These are phyloP conservation scores for Alternaria longipes DNA, from an alignment of 2,329 filamentous ascomycete genomes.

Conservation along the genomic window DNA sequence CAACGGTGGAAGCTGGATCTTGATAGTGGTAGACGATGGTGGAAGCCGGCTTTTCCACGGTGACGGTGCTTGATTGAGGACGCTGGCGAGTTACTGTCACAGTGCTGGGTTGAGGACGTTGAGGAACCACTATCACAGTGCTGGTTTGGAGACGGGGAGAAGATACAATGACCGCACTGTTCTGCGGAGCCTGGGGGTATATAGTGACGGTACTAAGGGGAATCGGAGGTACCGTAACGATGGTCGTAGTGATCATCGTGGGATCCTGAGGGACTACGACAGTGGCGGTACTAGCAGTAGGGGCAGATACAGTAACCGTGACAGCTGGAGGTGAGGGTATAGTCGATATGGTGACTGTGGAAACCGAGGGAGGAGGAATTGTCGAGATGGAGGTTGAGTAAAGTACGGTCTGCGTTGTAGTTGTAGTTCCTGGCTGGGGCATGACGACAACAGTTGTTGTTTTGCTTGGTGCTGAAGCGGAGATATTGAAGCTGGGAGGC, in stretches of 20 bases:
- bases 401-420: neutral
- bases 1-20: neutral
- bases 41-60: neutral
- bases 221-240: neutral
- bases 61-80: neutral
- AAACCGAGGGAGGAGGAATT: neutral
- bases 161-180: neutral
- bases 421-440: neutral
- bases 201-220: neutral
- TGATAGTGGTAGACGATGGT: neutral
- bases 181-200: too few relatives aligned
- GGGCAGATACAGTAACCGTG: neutral
- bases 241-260: neutral
- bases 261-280: neutral
- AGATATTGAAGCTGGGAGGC: constrained; percentile 5
- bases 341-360: neutral
- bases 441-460: constrained; percentile 6
- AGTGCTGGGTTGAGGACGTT: neutral
- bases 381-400: neutral
- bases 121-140: neutral
- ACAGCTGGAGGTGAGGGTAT: neutral
- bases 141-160: neutral
- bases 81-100: neutral
- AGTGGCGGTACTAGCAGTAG: neutral
- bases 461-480: neutral